Conservation (phyloP, 1,284 basidiomycete species). For the Clitocybe nebularis region DNA sequence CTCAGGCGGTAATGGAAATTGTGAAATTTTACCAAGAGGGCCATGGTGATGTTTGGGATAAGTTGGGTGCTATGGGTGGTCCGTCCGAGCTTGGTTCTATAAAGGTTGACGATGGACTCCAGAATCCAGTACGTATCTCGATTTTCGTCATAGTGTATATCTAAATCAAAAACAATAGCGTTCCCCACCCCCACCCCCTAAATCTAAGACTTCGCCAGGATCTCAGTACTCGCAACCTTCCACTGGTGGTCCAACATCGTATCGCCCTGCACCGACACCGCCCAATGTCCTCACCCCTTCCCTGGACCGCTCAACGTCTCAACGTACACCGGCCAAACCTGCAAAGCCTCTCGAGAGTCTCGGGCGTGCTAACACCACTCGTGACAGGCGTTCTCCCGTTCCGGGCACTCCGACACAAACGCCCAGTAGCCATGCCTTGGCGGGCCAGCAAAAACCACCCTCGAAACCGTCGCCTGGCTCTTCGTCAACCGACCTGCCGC, state of each 20-base stretch:
- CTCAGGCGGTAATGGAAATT: constrained; percentile 97
- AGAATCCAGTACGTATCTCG: constrained; percentile 44
- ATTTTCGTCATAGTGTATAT: constrained; percentile 6
- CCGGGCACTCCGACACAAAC: constrained; percentile 18
- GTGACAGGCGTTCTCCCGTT: constrained; percentile 42
- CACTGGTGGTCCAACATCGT: constrained; percentile 42
- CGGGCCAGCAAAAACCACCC: constrained; percentile 32
- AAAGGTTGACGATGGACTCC: constrained; percentile 44
- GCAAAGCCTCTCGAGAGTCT: constrained; percentile 48
- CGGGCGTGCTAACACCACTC: constrained; percentile 63
- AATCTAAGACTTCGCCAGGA: constrained; percentile 30
- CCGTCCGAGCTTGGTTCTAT: constrained; percentile 24
- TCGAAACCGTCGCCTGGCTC: constrained; percentile 48
- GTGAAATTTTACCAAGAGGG: constrained; percentile 97
- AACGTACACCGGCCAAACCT: constrained; percentile 57
- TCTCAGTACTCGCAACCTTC: constrained; percentile 19
- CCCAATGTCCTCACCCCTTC: constrained; percentile 52
- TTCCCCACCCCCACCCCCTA: constrained; percentile 61
- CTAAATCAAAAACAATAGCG: constrained; percentile 20
- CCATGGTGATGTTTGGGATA: constrained; percentile 72
- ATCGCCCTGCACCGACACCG: constrained; percentile 66
- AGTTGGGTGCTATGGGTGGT: constrained; percentile 42
- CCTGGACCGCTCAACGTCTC: constrained; percentile 75
- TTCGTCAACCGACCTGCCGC: constrained; percentile 50
- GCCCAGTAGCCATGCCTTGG: constrained; percentile 15